Evolutionary conservation across 768 basidiomycete genomes (phyloP), one percentile per base, ranked within the genome.

Genomic region (Daedaleopsis nitida): DNA sequence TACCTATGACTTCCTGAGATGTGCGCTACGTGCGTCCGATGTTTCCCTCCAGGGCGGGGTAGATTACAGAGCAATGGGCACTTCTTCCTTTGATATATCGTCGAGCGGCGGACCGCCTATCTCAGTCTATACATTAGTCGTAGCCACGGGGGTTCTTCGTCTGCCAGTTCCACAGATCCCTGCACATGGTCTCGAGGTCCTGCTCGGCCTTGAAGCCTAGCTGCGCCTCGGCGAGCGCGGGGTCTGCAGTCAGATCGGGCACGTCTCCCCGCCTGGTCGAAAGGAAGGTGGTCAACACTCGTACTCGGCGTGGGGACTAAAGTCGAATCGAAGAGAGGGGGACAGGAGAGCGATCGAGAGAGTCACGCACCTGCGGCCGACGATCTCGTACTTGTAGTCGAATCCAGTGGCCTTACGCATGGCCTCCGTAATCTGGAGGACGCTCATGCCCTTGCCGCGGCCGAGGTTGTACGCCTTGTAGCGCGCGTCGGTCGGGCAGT

Each of bases 111-210:
- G 14, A 13, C 21, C 19, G 35, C 32, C 4, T 2, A 7, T 45
- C 21, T 60, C 9, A 17, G 43, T 49, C 48, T 32, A 32, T 32
- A 32, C 7, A 32, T 32, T 37, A 44, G 48, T 67, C 81, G 64
- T 92, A 97, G 3, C 95, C 95, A 34, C 83, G 71, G 8, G 91
- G 92, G 69, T 97, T 92, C 74, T 86, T 92, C n/a, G 86, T 86
- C 79, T 98, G 96, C 94, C 96, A 99, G 77, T 96, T 96, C 97
- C 97, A 98, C 68, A 97, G 79, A 75, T 99, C 97, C 58, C 85
- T 80, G 75, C 97, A 98, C 94, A 98, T 98, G 58, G 88, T 87
- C 64, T 94, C 89, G 48, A 99, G 81, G 67, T 87, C 81, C 69
- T 86, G 82, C 27, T 82, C 79, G 13, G 96, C 96, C 62, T 85